Evolutionary conservation across 1,284 basidiomycete species (phyloP), one percentile per base, ranked within the genome.

Genomic region (Ceratobasidium sp.): DNA sequence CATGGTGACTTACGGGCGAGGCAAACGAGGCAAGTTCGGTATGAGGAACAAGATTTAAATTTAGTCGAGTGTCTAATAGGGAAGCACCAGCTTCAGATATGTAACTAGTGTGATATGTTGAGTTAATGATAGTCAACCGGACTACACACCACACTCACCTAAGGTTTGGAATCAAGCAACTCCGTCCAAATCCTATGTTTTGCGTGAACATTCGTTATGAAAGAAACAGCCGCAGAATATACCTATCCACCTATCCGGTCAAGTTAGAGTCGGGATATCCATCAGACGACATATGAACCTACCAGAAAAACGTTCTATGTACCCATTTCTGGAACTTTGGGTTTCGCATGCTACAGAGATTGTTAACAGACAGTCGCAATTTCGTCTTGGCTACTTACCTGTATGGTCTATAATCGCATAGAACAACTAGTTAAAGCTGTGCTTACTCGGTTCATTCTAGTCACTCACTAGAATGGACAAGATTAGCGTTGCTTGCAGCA

Each of bases 241-340:
- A 77, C 77, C 77, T 51, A 79, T 72, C 77, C 49, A 78, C 67
- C 75, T 71, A 44, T 78, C 67, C 64, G 76, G 55, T 3, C 9
- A 13, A 92, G 93, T 82, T 94, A 66, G 61, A 20, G 33, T 26
- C 12, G 13, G 49, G 70, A 95, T 20, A 40, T 6, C 2, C 2
- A 5, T 10, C 2, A 12, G 26, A 56, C 28, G 33, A 33, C 26
- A 33, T 44, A 13, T 23, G 15, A 53, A 26, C 90, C 91, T 91
- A 95, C 78, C 92, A 89, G 82, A 85, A 81, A 63, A 96, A 92
- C 84, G 95, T 92, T 80, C 94, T 90, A 85, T 96, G 95, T 18
- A 96, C 85, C 94, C 94, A 96, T 87, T 96, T 96, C n/a, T 93
- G 95, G 9, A 94, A 95, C 91, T 96, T 85, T 0, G 84, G 84